Evolutionary conservation across 2,329 filamentous ascomycete genomes (phyloP).

Genomic region (Myriosclerotinia duriaeana): DNA sequence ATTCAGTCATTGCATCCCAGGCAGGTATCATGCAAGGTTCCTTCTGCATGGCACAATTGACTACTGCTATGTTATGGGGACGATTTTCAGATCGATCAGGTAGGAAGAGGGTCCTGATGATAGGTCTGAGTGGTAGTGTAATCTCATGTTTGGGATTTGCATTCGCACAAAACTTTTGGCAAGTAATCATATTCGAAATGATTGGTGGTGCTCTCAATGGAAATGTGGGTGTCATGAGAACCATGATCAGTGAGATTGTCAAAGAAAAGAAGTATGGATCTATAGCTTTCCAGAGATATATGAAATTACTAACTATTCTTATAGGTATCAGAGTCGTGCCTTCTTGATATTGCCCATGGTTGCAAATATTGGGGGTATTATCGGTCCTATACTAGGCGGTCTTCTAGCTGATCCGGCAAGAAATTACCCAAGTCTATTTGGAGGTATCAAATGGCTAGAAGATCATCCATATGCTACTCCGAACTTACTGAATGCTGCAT

Average conservation of each 20-base stretch:
- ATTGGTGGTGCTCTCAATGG: conserved; percentile 68
- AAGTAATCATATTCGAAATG: conserved; percentile 58
- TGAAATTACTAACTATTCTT: conserved; percentile 1
- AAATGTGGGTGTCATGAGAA: conserved; percentile 72
- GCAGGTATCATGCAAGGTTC: conserved; percentile 67
- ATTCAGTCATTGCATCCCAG: conserved; percentile 59
- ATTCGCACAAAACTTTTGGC: conserved; percentile 61
- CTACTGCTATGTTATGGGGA: conserved; percentile 70
- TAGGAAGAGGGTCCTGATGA: conserved; percentile 59
- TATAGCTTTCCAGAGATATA: not conserved
- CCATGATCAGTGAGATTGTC: conserved; percentile 72
- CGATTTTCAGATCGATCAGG: conserved; percentile 58
- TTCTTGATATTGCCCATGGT: conserved; percentile 58
- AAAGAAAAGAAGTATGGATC: conserved; percentile 60
- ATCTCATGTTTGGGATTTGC: conserved; percentile 68
- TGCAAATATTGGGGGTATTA: conserved; percentile 58
- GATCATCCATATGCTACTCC: conserved; percentile 49
- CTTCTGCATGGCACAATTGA: conserved; percentile 66
- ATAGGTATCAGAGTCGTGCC: conserved; percentile 45
- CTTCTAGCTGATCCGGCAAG: conserved; percentile 47
- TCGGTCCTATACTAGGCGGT: conserved; percentile 47
- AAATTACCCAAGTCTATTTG: conserved; percentile 44
- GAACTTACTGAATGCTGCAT: conserved; percentile 43
- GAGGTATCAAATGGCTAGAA: conserved; percentile 45
- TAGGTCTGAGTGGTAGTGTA: conserved; percentile 63